Conservation (phyloP, 176 grass and related monocot genomes). For the Cenchrus fungigraminus region DNA sequence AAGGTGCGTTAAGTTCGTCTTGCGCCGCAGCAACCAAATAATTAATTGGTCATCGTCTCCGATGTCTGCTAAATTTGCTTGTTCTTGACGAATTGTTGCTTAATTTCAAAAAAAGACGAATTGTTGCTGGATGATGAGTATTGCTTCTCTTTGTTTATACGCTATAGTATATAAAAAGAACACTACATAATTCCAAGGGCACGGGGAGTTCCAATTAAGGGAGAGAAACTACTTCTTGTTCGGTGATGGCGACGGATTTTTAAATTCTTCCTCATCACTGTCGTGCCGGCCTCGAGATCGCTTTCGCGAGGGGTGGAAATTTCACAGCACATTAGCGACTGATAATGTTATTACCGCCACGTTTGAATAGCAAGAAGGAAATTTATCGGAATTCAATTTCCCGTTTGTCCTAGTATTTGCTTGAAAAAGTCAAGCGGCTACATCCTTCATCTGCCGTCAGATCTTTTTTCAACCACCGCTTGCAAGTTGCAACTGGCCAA, state of each 20-base stretch:
- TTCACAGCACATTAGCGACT: neutral
- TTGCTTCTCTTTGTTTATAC: constrained; percentile 21
- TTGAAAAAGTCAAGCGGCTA: neutral
- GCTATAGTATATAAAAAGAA: too few relatives aligned
- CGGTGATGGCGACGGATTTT: neutral
- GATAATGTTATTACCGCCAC: neutral
- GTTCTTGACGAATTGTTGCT: too few relatives aligned
- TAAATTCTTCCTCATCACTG: neutral
- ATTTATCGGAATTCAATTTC: neutral
- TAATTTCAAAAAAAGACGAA: too few relatives aligned
- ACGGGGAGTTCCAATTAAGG: neutral
- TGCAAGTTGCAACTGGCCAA: neutral
- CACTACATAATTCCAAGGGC: neutral
- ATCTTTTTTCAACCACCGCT: neutral
- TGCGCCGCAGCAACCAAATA: neutral
- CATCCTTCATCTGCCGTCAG: neutral
- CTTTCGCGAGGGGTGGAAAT: neutral
- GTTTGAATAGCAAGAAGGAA: neutral
- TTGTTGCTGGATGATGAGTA: neutral
- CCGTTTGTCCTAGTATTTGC: neutral
- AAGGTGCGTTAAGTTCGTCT: constrained; percentile 48
- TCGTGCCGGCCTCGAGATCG: neutral
- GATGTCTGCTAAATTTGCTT: neutral
- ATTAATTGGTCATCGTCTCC: neutral
- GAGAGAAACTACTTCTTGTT: neutral